phyloP scores from a whole-genome alignment of 805 yeast genomes.

The Metschnikowia noctiluminum region DNA sequence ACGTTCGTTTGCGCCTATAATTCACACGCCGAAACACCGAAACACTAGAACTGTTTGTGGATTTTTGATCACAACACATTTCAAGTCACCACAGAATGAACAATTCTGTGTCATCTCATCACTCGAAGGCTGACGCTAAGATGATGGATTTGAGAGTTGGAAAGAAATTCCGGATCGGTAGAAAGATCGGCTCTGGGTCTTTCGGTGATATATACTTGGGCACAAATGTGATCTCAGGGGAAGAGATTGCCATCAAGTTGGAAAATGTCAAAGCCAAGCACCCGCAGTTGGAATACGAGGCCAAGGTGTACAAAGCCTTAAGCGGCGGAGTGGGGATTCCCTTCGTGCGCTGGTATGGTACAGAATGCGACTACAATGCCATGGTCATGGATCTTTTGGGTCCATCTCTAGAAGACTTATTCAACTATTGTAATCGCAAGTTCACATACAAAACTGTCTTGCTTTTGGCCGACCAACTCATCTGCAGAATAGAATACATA shows the following conservation, averaged over 20 bases:
- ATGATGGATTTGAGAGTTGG: slow-evolving; percentile 78
- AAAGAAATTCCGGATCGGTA: slow-evolving; percentile 87
- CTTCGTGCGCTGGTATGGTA: slow-evolving; percentile 94
- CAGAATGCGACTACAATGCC: slow-evolving; percentile 94
- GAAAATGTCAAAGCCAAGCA: slow-evolving; percentile 89
- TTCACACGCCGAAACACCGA: too few species aligned
- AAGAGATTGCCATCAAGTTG: slow-evolving; percentile 94
- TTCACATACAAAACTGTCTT: slow-evolving; percentile 92
- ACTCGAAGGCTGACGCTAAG: slow-evolving; percentile 15
- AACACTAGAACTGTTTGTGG: not conserved
- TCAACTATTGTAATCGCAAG: slow-evolving; percentile 92
- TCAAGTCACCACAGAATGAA: slow-evolving; percentile 13
- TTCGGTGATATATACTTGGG: slow-evolving; percentile 96
- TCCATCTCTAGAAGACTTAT: slow-evolving; percentile 90
- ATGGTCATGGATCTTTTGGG: slow-evolving; percentile 96
- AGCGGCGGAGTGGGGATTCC: slow-evolving; percentile 98
- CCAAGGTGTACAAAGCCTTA: slow-evolving; percentile 88
- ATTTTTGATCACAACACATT: not conserved
- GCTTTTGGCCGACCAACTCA: slow-evolving; percentile 87
- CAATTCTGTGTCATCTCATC: slow-evolving; percentile 13
- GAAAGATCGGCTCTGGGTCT: slow-evolving; percentile 95
- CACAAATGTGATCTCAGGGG: slow-evolving; percentile 91
- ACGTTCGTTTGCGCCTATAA: too few species aligned
- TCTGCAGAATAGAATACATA: slow-evolving; percentile 90
- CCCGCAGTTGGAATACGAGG: slow-evolving; percentile 96